These are phyloP conservation scores for Aspergillus fijiensis DNA, from an alignment of 2,329 filamentous ascomycete genomes.

Conservation along the genomic window DNA sequence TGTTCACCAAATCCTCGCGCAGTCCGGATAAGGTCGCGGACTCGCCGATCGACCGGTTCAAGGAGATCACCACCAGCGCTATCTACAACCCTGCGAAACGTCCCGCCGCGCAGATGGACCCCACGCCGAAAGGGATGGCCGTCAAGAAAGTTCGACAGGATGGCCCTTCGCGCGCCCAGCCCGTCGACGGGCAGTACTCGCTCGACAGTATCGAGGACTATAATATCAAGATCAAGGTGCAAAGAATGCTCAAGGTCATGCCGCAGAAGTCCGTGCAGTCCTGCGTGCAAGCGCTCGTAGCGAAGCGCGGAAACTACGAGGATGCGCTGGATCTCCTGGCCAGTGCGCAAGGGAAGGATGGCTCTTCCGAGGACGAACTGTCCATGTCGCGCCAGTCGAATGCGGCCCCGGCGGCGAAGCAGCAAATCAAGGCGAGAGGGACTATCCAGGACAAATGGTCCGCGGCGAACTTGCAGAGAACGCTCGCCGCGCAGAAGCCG, in stretches of 20 bases:
- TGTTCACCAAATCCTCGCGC: constrained; percentile 50
- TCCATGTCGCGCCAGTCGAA: constrained; percentile 24
- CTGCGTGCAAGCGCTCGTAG: constrained; percentile 52
- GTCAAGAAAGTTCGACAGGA: constrained; percentile 44
- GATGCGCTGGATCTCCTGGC: constrained; percentile 54
- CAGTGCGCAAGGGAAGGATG: constrained; percentile 36
- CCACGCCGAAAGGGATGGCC: constrained; percentile 36
- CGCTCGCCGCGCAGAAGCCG: constrained; percentile 23
- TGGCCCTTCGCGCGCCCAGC: constrained; percentile 48
- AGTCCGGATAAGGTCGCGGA: constrained; percentile 44
- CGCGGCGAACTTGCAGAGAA: constrained; percentile 44
- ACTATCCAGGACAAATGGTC: constrained; percentile 62
- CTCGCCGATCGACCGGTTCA: constrained; percentile 44
- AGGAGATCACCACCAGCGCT: constrained; percentile 45
- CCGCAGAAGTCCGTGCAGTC: constrained; percentile 47
- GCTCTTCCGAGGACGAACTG: constrained; percentile 46
- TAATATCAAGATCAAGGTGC: constrained; percentile 51
- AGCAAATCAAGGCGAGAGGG: constrained; percentile 54
- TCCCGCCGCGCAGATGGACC: constrained; percentile 46
- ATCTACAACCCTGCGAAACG: constrained; percentile 47
- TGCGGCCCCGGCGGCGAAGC: constrained; percentile 43
- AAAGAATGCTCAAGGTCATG: constrained; percentile 52
- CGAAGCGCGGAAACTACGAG: constrained; percentile 54
- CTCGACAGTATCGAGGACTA: constrained; percentile 55
- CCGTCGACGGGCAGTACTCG: constrained; percentile 44